Base-by-base conservation (phyloP, 495 filamentous ascomycete species). In the Penicillium psychrofluorescens region DNA sequence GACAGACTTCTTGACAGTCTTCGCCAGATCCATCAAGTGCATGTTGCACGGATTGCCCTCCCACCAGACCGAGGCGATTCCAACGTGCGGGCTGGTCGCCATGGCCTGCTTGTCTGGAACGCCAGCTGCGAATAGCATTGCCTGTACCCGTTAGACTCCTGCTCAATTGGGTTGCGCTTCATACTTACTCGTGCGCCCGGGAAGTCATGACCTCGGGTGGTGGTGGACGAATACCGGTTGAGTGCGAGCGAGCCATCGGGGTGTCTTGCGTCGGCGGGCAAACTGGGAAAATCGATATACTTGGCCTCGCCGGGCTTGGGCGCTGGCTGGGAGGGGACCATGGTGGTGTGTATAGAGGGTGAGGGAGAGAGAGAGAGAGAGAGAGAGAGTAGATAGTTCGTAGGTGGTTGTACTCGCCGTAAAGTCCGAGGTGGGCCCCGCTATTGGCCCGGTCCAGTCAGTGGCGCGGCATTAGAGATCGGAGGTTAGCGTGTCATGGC, bases 91-190 rank as follows among this genome's bases (percentile, higher is more conserved):
- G 41, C 82, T 83, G 42, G 78, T 92, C 61, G 89, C 86, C 89
- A 96, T 95, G 50, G 85, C 76, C 28, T 91, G 75, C 53, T 79
- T 73, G 53, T 89, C 75, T 11, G 90, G 90, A 28, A 96, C 84
- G 22, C 92, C 92, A 8, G 91, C 91, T 6, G 87, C 90, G 67
- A 92, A 96, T 2, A 96, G 76, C 92, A 98, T 98, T 47, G 91
- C 91, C 83, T 94, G 49, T 10, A 30, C 27, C 38, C 9, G 29
- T 53, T 16, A 57, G 48, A 35, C 34, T 9, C 29, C 10, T 2
- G 11, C 29, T 7, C 2, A 22, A 8, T 10, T n/a, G 22, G 13
- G 33, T 48, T 2, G 12, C 9, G 32, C 30, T 15, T 36, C 11
- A n/a, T 44, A 53, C 70, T 29, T 59, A 88, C 88, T 77, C 92